A percentile compares a stretch with the other conserved stretches of the same genome.
phyloP scores from a whole-genome alignment of 2,329 filamentous ascomycete species.

The Colletotrichum camelliae region DNA sequence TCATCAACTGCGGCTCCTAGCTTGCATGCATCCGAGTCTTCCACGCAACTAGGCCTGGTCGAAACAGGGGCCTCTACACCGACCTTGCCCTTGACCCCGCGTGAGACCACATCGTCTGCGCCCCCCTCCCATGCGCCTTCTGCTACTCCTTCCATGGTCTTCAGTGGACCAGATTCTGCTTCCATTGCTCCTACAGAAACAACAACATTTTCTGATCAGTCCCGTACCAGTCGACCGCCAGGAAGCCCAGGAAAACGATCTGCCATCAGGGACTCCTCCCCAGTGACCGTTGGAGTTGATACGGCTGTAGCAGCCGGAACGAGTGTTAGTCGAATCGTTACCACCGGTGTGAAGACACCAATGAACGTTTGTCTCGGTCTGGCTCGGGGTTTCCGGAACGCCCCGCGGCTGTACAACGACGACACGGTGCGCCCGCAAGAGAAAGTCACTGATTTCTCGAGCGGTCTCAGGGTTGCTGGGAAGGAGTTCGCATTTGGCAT shows the following conservation, averaged over 20 bases:
- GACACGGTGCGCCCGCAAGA: slow-evolving; percentile 79
- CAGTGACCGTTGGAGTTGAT: slow-evolving; percentile 48
- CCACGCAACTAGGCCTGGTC: slow-evolving; percentile 11
- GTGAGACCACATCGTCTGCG: neutral
- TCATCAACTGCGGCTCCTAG: neutral
- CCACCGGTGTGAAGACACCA: slow-evolving; percentile 78
- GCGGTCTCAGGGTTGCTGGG: slow-evolving; percentile 78
- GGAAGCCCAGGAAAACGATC: slow-evolving; percentile 19
- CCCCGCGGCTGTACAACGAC: slow-evolving; percentile 84
- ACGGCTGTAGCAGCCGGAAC: slow-evolving; percentile 69
- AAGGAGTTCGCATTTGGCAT: slow-evolving; percentile 80
- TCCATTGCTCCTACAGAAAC: slow-evolving; percentile 35
- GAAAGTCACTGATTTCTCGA: slow-evolving; percentile 78
- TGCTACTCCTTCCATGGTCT: slow-evolving; percentile 25
- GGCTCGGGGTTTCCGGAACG: slow-evolving; percentile 87
- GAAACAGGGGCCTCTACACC: slow-evolving; percentile 7
- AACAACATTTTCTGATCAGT: slow-evolving; percentile 36
- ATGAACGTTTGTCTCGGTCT: slow-evolving; percentile 85
- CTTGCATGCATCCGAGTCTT: slow-evolving; percentile 12
- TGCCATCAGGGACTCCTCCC: slow-evolving; percentile 23
- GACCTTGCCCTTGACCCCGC: slow-evolving; percentile 2
- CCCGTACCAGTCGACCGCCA: neutral
- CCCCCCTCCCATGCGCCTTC: neutral
- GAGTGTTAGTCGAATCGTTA: slow-evolving; percentile 74
- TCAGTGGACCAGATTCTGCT: slow-evolving; percentile 25